Evolutionary conservation across 176 grass and related monocot species (phyloP), one percentile per base, ranked within the genome.

Genomic region (Musa itinerans): DNA sequence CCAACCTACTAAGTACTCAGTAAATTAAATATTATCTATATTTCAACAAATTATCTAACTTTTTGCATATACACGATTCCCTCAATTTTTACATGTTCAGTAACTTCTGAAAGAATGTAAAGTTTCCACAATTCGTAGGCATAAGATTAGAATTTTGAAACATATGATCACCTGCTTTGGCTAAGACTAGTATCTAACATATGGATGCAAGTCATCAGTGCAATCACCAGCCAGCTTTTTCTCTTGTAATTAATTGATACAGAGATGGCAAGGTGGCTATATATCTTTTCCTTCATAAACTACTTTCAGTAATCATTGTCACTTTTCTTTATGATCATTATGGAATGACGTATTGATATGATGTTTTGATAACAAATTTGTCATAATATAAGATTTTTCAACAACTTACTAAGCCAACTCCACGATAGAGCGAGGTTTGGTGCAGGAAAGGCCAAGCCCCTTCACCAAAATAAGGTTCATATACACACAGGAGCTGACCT

Each of bases 391-490:
- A 82, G 15, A 48, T 55, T 34, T 43, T 43, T 48, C 51, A 54
- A 78, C 10, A 69, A 81, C 80, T 89, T 94, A 99, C 96, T 84
- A 99, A 74, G 76, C 96, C 86, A 91, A 99, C 91, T 85, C 96
- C 96, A 74, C 89, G 86, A 76, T 99, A 99, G 72, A 99, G 85
- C 54, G 96, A 89, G 64, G 73, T 86, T 68, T 83, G 85, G 76
- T 95, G 96, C 23, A 99, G 86, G 87, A 99, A 99, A 54, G 88
- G 86, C 91, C 96, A 99, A 69, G 83, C 84, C 61, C 91, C 96
- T 73, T 95, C 86, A 71, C 96, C 96, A 88, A 89, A 92, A 89
- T 95, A 95, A 73, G 96, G 91, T 77, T 99, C 96, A 24, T 99
- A 99, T 89, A 99, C 92, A 86, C 91, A 99, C 70, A 99, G 73